These are phyloP conservation scores for Hemerocallis citrina DNA, from an alignment of 106 monocot species.

Conservation along the genomic window DNA sequence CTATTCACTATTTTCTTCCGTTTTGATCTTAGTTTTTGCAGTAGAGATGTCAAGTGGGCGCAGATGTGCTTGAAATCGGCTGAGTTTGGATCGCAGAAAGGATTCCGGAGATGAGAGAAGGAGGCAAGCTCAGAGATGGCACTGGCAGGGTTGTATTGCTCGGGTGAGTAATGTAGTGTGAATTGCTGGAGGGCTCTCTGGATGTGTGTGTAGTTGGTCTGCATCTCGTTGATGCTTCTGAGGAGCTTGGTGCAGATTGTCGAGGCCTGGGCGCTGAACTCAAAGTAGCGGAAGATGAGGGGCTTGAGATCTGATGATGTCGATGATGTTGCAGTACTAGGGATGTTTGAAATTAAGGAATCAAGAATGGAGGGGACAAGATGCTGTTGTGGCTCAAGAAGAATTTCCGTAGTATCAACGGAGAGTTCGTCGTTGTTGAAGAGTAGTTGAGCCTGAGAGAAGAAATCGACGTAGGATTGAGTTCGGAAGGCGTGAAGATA, in stretches of 20 bases:
- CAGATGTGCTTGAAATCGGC: slow-evolving; percentile 14
- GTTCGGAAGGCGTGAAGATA: slow-evolving; percentile 19
- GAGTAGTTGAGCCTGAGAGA: slow-evolving; percentile 10
- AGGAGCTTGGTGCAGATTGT: slow-evolving; percentile 13
- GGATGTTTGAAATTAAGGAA: neutral
- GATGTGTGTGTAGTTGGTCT: slow-evolving; percentile 8
- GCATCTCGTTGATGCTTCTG: slow-evolving; percentile 14
- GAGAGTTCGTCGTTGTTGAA: neutral
- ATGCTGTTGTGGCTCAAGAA: slow-evolving; percentile 19
- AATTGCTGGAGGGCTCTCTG: slow-evolving; percentile 5
- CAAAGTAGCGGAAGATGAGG: slow-evolving; percentile 14
- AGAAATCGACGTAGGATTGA: slow-evolving; percentile 14
- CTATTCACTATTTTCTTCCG: slow-evolving; percentile 12
- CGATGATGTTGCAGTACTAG: too few species aligned
- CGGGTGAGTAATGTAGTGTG: neutral
- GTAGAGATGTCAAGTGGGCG: neutral
- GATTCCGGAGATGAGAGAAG: slow-evolving; percentile 4
- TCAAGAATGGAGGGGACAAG: slow-evolving; percentile 15
- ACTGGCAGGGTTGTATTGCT: neutral
- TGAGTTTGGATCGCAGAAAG: slow-evolving; percentile 9
- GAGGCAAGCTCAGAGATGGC: slow-evolving; percentile 17
- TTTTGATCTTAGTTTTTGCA: slow-evolving; percentile 8
- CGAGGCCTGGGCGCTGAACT: slow-evolving; percentile 16
- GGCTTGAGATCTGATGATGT: slow-evolving; percentile 13
- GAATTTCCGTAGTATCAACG: neutral